phyloP scores from a whole-genome alignment of 2,329 filamentous ascomycete species.

The Daldinia sp. region DNA sequence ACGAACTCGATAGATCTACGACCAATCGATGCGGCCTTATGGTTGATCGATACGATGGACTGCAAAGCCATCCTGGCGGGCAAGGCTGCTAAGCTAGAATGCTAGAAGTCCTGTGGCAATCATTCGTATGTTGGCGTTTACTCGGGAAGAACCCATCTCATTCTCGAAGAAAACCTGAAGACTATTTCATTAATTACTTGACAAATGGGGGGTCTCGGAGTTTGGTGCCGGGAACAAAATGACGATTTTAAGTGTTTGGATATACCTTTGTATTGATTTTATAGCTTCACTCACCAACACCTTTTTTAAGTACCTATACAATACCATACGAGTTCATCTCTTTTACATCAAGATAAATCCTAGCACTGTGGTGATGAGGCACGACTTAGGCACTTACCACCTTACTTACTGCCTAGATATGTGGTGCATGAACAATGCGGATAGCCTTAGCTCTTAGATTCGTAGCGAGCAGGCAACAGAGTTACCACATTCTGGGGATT shows the following conservation, averaged over 20 bases:
- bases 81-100: background rate
- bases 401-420: too few species aligned
- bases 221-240: background rate
- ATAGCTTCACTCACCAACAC: background rate
- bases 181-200: background rate
- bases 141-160: background rate
- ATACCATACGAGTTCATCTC: background rate
- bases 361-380: too few species aligned
- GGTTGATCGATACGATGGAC: background rate
- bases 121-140: background rate
- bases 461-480: too few species aligned
- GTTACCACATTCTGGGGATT: too few species aligned
- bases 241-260: background rate
- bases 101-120: background rate
- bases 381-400: too few species aligned
- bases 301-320: background rate
- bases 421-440: too few species aligned
- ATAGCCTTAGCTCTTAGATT: too few species aligned
- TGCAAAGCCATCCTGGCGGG: background rate
- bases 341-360: too few species aligned
- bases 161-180: background rate
- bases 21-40: background rate
- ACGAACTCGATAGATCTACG: conserved; percentile 27
- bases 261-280: background rate
- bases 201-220: background rate